Conservation (phyloP, 2,329 filamentous ascomycete genomes). For the Coniochaeta hoffmannii region DNA sequence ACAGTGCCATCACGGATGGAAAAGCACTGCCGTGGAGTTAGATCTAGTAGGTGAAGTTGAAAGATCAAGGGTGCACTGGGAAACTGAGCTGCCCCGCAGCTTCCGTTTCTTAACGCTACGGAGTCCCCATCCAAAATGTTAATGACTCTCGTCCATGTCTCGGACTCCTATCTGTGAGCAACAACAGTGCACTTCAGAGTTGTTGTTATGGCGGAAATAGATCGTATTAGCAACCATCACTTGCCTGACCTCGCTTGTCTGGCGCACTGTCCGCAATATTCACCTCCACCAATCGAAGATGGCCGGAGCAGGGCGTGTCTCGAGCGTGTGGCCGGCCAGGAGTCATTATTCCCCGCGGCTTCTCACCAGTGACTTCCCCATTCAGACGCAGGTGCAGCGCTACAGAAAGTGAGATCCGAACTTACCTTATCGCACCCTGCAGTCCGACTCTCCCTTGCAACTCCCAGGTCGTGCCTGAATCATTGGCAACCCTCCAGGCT, state of each 20-base stretch:
- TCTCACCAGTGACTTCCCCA: background rate
- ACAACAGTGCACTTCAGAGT: background rate
- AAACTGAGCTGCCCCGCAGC: background rate
- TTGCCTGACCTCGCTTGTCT: background rate
- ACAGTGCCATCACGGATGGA: background rate
- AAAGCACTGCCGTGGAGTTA: background rate
- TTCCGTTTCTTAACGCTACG: background rate
- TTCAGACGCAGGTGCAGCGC: background rate
- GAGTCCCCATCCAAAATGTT: background rate
- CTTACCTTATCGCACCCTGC: background rate
- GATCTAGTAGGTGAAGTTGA: too few relatives aligned
- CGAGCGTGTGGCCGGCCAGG: background rate
- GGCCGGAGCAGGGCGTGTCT: background rate
- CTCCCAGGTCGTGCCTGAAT: background rate
- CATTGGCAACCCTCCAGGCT: background rate
- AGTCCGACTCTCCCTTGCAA: background rate
- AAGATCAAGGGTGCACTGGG: background rate
- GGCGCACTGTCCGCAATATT: background rate
- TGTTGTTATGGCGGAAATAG: background rate
- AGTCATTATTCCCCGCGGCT: background rate
- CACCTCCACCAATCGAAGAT: background rate
- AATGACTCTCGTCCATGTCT: background rate
- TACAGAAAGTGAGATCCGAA: background rate
- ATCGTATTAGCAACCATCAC: background rate
- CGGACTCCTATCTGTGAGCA: background rate